Base-by-base conservation (phyloP, 768 basidiomycete species). In the Cystofilobasidium capitatum region DNA sequence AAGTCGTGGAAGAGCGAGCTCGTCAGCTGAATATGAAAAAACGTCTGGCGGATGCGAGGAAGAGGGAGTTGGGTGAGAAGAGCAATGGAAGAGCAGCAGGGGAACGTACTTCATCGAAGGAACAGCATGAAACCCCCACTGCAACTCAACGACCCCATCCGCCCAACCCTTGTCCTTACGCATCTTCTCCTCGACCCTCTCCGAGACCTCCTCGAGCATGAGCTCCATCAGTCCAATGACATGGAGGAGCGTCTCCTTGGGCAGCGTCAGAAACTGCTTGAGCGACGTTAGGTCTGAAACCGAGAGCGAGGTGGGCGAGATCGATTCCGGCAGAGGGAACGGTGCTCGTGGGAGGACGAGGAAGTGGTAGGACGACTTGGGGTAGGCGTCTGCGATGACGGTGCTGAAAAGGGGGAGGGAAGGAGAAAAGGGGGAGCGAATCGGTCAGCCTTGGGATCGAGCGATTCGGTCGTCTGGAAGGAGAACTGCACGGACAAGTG, bases 321-420 rank as follows among this genome's bases (percentile, higher is more conserved):
- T 6, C 20, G 49, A 51, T 3, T 26, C 20, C 16, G 31, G 22
- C 33, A 58, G 55, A 0, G 26, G 37, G 47, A 69, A 69, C 6
- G 68, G 68, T 1, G 58, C 17, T 3, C 68, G 55, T 12, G 68
- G 68, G 22, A 69, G 63, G 40, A 69, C 17, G 47, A 69, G 68
- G 10, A 33, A 31, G 68, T 69, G 68, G 26, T 40, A 58, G 20
- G 45, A 31, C 1, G 62, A 42, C 35, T 69, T 64, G 0, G 62
- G 62, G 42, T 31, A 69, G 4, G 36, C 40, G 35, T 64, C 63
- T n/a, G 42, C 29, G 62, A 64, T 60, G 55, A 44, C 49, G 57
- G 36, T 16, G 39, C 62, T 63, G 59, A 36, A 31, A 3, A 33
- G 31, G 13, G 24, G 39, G 35, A 17, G 35, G 20, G 20, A 8